Conservation (phyloP, 345 rosid species). For the Limnanthes douglasii region DNA sequence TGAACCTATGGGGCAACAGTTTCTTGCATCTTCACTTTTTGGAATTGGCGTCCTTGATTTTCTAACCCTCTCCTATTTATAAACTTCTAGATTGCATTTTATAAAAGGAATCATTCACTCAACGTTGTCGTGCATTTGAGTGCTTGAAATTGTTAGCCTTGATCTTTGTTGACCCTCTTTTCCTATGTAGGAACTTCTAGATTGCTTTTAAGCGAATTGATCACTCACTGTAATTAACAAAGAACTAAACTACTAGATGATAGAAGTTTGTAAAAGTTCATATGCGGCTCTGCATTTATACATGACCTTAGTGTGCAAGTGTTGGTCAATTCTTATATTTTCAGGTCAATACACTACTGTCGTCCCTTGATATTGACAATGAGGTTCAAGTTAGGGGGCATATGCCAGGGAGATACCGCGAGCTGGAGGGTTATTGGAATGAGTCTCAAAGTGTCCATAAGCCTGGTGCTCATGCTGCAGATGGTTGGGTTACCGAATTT, state of each 20-base stretch:
- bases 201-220: neutral
- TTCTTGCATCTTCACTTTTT: neutral
- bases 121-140: neutral
- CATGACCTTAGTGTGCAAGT: no score
- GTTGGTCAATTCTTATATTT: slow-evolving; percentile 8
- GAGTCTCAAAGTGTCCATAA: slow-evolving; percentile 73
- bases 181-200: neutral
- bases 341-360: slow-evolving; percentile 82
- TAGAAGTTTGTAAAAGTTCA: neutral
- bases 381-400: slow-evolving; percentile 56
- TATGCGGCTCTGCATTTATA: no score
- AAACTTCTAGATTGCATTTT: no score
- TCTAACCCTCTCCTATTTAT: no score
- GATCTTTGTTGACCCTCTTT: no score
- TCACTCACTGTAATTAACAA: no score
- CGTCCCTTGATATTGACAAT: slow-evolving; percentile 80
- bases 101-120: neutral
- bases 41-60: slow-evolving; percentile 2
- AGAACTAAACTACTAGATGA: no score
- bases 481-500: slow-evolving; percentile 77
- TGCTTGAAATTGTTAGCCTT: no score
- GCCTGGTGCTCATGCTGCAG: slow-evolving; percentile 46
- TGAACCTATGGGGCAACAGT: no score
- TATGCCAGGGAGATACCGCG: slow-evolving; percentile 60
- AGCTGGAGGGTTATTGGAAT: slow-evolving; percentile 92